These are phyloP conservation scores for Cyclotella cryptica DNA, from an alignment of 108 stramenopile genomes.

Conservation along the genomic window DNA sequence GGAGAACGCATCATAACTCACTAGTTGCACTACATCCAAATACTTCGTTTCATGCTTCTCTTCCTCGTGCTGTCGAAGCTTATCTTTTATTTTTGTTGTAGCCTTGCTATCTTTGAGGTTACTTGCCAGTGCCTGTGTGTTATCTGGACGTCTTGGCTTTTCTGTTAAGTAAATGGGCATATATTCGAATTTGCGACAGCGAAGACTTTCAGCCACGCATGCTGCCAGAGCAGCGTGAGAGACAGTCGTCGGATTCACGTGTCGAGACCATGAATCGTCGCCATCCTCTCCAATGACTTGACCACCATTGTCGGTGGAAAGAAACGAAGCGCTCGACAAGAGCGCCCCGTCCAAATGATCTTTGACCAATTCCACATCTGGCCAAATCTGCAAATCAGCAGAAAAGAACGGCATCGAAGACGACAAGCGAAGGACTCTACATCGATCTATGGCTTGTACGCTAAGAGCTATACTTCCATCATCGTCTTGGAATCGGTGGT, in stretches of 20 bases:
- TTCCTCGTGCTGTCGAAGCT: background rate
- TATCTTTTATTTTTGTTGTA: slow-evolving; percentile 14
- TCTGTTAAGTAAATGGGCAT: slow-evolving; percentile 37
- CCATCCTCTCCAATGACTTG: slow-evolving; percentile 5
- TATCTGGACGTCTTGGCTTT: slow-evolving; percentile 25
- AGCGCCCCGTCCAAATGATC: slow-evolving; percentile 35
- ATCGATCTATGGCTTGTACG: slow-evolving; percentile 59
- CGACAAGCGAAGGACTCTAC: slow-evolving; percentile 26
- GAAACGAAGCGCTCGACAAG: slow-evolving; percentile 23
- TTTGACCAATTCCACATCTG: slow-evolving; percentile 54
- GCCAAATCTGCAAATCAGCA: slow-evolving; percentile 51
- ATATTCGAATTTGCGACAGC: slow-evolving; percentile 50
- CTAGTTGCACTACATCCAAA: slow-evolving; percentile 21
- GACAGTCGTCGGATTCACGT: slow-evolving; percentile 22
- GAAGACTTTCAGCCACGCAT: slow-evolving; percentile 24
- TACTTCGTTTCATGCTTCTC: slow-evolving; percentile 21
- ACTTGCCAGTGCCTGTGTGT: slow-evolving; percentile 1
- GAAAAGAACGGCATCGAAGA: slow-evolving; percentile 35
- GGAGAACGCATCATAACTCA: slow-evolving; percentile 38
- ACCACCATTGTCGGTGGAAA: slow-evolving; percentile 7
- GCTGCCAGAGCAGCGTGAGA: slow-evolving; percentile 41
- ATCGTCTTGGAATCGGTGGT: slow-evolving; percentile 46
- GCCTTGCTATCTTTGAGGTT: slow-evolving; percentile 22
- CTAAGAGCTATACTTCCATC: slow-evolving; percentile 55
- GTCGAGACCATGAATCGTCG: background rate